Conservation (phyloP, 371 early-diverging fungal species). For the Mortierella sp. region DNA sequence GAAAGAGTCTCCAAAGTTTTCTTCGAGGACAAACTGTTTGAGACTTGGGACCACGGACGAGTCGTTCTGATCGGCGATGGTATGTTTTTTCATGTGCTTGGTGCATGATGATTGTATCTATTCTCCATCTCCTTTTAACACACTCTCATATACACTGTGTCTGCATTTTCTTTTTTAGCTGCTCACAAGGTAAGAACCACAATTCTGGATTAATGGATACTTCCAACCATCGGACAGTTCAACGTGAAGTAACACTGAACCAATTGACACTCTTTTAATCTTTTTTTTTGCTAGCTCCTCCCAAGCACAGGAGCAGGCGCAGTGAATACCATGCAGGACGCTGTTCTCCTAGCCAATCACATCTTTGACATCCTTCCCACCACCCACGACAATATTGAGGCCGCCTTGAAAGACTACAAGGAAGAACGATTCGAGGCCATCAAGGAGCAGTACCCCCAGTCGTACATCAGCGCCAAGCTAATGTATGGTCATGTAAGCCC, state of each 20-base stretch:
- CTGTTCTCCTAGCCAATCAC: constrained; percentile 33
- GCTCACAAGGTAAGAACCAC: no score
- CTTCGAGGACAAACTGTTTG: constrained; percentile 33
- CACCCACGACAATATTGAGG: constrained; percentile 1
- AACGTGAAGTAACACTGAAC: no score
- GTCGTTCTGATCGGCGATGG: constrained; percentile 37
- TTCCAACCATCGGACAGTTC: no score
- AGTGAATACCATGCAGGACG: constrained; percentile 44
- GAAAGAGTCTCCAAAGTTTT: constrained; percentile 22
- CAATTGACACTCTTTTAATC: no score
- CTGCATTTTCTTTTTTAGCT: no score
- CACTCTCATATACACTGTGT: no score
- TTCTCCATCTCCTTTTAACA: no score
- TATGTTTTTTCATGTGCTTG: neutral
- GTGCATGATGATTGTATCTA: no score
- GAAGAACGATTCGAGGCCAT: constrained; percentile 23
- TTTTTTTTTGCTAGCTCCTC: neutral
- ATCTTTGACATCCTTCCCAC: constrained; percentile 19
- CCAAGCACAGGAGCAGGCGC: constrained; percentile 45
- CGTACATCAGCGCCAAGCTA: no score
- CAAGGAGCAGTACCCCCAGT: constrained; percentile 17
- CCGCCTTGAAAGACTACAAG: constrained; percentile 23
- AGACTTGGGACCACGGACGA: constrained; percentile 35
- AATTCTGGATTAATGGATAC: no score
- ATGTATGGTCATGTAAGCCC: no score